Base-by-base conservation (phyloP, 371 early-diverging fungal genomes). In the Mucor circinelloides region DNA sequence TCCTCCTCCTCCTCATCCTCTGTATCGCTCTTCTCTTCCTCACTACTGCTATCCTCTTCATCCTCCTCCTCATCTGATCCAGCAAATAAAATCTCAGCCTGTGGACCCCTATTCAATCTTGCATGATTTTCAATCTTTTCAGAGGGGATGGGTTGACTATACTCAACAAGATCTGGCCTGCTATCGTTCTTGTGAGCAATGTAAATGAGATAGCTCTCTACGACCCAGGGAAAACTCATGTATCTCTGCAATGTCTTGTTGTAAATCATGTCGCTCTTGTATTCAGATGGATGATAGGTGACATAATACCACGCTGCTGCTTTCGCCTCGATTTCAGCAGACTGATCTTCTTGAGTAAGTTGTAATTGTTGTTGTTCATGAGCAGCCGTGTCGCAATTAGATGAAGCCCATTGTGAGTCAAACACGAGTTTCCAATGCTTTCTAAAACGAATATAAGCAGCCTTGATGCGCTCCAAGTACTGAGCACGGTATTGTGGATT, bases 271-370 rank as follows among this genome's bases (percentile, higher is more conserved):
- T 40, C 61, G 1, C 38, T 65, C 32, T 55, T 74, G 28, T 38
- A 50, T 54, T 80, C 80, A 6, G 70, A 48, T 0, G 73, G 74
- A 60, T 86, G 79, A 64, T 92, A 92, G 0, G 89, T 85, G 5
- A 86, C 89, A 34, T 86, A 87, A 58, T 92, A 92, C 91, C 89
- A 91, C 0, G 91, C 90, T 2, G 86, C 84, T 1, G 90, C 92
- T 60, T 89, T 90, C n/a, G 60, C 66, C 30, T 74, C 64, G 17
- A 66, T 30, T 7, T 40, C 13, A 1, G 10, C 28, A 0, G 52
- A 52, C 5, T 27, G 52, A 6, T 60, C 23, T n/a, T 52, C 12
- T 52, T n/a, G n/a, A n/a, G n/a, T n/a, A n/a, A n/a, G n/a, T n/a
- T n/a, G n/a, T n/a, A n/a, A n/a, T n/a, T n/a, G n/a, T n/a, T n/a